Conservation (phyloP, 2,329 filamentous ascomycete species). For the Talaromyces atroroseus region DNA sequence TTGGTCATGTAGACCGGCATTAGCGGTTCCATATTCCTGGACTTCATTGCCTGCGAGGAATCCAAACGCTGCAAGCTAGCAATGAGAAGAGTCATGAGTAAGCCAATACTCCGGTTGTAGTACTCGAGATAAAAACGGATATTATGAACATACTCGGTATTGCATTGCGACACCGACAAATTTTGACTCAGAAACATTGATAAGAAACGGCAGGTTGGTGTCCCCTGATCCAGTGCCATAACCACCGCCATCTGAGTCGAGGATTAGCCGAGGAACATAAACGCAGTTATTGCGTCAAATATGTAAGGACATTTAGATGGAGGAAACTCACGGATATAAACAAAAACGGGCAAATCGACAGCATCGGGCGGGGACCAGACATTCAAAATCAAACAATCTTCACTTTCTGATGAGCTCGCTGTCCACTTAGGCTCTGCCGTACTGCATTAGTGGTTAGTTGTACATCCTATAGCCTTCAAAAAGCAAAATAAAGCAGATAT, state of each 20-base stretch:
- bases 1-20: constrained; percentile 51
- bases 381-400: constrained; percentile 33
- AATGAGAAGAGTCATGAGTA: background rate
- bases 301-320: background rate
- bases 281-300: background rate
- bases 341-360: constrained; percentile 27
- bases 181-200: constrained; percentile 42
- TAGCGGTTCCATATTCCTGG: constrained; percentile 35
- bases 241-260: constrained; percentile 21
- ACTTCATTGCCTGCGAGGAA: constrained; percentile 41
- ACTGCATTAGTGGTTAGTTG: background rate
- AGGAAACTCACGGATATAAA: constrained; percentile 22
- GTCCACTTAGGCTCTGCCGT: background rate
- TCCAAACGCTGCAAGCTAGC: constrained; percentile 33
- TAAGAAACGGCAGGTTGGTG: constrained; percentile 32
- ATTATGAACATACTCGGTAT: constrained; percentile 38
- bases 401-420: constrained; percentile 1
- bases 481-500: background rate
- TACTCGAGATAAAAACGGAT: background rate
- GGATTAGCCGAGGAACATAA: background rate
- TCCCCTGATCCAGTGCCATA: constrained; percentile 35
- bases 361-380: constrained; percentile 26
- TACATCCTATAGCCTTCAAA: background rate
- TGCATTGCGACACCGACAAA: constrained; percentile 48
- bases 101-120: background rate